Evolutionary conservation across 179 eudicot genomes (phyloP).

Genomic region (Corrigiola litoralis): DNA sequence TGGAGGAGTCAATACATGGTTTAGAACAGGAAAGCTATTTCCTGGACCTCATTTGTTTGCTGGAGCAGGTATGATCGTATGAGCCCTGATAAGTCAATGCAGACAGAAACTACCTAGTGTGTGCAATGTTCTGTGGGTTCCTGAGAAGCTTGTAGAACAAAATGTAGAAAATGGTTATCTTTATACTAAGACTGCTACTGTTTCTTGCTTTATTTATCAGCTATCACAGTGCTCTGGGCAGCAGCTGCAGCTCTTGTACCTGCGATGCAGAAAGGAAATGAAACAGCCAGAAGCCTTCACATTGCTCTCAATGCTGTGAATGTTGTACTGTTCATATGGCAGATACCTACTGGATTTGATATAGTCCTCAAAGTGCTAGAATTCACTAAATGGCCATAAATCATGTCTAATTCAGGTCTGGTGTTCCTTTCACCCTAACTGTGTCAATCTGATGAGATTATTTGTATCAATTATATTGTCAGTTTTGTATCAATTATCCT

Average conservation of each 20-base stretch:
- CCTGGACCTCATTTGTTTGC: constrained; percentile 96
- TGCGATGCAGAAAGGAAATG: constrained; percentile 95
- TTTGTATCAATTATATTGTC: not conserved
- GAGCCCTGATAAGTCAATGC: not conserved
- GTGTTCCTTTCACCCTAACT: not conserved
- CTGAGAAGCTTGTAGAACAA: not conserved
- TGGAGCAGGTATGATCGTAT: constrained; percentile 66
- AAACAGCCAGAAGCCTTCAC: constrained; percentile 92
- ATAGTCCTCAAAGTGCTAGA: constrained; percentile 83
- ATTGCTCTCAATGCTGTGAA: constrained; percentile 73
- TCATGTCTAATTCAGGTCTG: constrained; percentile 13
- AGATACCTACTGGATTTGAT: constrained; percentile 92
- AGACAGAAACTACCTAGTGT: not conserved
- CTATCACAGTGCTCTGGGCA: constrained; percentile 87
- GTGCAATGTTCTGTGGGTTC: not conserved
- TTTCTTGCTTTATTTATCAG: no score
- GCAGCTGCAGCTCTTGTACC: constrained; percentile 93
- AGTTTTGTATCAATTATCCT: not conserved
- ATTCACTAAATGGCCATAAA: constrained; percentile 93
- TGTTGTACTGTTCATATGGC: constrained; percentile 78
- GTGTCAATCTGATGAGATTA: constrained; percentile 2
- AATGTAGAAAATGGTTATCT: no score
- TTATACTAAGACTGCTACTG: no score
- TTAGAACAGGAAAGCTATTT: constrained; percentile 90
- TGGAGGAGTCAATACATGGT: constrained; percentile 87